Base-by-base conservation (phyloP, 345 rosid species). In the Cochlearia excelsa region DNA sequence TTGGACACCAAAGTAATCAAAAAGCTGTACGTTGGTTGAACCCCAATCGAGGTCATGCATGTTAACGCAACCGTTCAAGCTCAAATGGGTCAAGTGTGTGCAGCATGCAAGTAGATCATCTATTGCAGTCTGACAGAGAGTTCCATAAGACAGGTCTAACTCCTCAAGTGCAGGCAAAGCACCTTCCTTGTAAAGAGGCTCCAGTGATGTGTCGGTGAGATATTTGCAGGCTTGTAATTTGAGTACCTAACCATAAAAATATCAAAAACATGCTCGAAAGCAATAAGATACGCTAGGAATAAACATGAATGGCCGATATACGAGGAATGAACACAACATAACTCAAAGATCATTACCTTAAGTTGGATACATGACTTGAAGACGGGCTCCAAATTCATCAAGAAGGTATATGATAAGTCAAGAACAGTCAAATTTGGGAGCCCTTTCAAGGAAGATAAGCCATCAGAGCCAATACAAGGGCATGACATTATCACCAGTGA, bases 1-100 rank as follows among this genome's bases (percentile, higher is more conserved):
- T 58, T 52, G 39, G 16, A 44, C 66, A 41, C 68, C 66, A 26
- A 71, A 71, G 16, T 71, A 53, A 68, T 78, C 79, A 59, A 78
- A 52, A 53, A 53, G 75, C 50, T 66, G 81, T 55, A 68, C 80
- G 72, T 69, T 75, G 75, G 59, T 66, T 61, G 75, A 72, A 68
- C 83, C 87, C 99, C 99, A 93, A 69, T 87, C 82, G 46, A 93
- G 85, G 79, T 93, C 95, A 69, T 90, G 97, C 95, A 93, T 82
- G 69, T 90, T 93, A 43, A 71, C 77, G 67, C 96, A 93, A 61
- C 96, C 99, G 54, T 85, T 90, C 82, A 93, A 82, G 79, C 97
- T 89, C 78, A 90, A 66, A 63, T 87, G 99, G 56, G 95, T 93
- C 63, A 93, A 84, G 68, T 85, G 92, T 8, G 90, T 87, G 77